A percentile compares a stretch with the other conserved stretches of the same genome.
These are phyloP conservation scores for Sporothrix globosa DNA, from an alignment of 2,329 filamentous ascomycete species.

Conservation along the genomic window DNA sequence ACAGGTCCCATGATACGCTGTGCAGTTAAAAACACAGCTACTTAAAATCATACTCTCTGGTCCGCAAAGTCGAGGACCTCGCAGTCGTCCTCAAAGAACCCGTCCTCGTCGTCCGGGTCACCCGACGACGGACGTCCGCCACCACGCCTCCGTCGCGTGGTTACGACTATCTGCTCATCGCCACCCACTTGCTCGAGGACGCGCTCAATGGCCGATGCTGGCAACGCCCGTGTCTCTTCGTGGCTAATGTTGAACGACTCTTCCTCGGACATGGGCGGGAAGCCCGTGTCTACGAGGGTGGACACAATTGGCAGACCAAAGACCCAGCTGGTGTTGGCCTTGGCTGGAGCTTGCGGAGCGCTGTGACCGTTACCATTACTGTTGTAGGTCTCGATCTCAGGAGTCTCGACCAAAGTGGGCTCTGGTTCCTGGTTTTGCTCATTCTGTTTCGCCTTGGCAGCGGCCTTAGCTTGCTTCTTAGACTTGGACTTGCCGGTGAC, in stretches of 20 bases:
- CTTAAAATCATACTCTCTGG: constrained; percentile 59
- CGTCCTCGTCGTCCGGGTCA: constrained; percentile 59
- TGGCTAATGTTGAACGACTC: constrained; percentile 52
- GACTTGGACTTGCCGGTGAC: constrained; percentile 11
- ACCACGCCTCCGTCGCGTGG: constrained; percentile 75
- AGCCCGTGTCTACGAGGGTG: constrained; percentile 58
- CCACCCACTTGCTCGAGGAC: constrained; percentile 60
- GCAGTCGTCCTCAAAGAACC: constrained; percentile 91
- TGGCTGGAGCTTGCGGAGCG: not conserved
- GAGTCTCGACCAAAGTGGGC: not conserved
- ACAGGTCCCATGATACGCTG: not conserved
- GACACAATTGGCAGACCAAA: constrained; percentile 61
- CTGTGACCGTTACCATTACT: not conserved
- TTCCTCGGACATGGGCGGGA: constrained; percentile 53
- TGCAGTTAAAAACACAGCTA: not conserved
- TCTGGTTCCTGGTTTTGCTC: not conserved
- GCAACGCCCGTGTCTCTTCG: constrained; percentile 63
- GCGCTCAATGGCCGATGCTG: constrained; percentile 66
- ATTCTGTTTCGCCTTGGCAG: constrained; percentile 8
- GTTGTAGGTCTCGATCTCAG: not conserved
- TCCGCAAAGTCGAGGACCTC: constrained; percentile 88
- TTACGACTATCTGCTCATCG: constrained; percentile 76
- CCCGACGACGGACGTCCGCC: constrained; percentile 48
- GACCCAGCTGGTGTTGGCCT: constrained; percentile 52
- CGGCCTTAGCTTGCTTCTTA: constrained; percentile 27